phyloP scores from a whole-genome alignment of 345 rosid species.

The Isatis tinctoria region DNA sequence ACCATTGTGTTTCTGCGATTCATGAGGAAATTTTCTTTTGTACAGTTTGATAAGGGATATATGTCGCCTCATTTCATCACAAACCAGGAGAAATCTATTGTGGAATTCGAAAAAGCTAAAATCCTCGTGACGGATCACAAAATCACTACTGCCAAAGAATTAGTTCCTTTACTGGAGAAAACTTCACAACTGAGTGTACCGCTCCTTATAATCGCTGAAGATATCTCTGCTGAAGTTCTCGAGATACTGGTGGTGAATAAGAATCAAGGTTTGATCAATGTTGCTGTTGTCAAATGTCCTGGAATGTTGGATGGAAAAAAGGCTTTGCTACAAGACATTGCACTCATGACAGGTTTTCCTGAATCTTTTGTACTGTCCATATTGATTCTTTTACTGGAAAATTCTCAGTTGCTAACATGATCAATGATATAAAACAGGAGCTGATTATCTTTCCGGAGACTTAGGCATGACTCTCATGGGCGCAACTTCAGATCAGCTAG shows the following conservation, averaged over 20 bases:
- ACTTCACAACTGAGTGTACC: constrained; percentile 73
- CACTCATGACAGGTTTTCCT: constrained; percentile 63
- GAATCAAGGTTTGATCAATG: constrained; percentile 67
- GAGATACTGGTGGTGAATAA: constrained; percentile 73
- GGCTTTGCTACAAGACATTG: constrained; percentile 86
- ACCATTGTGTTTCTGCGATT: background rate
- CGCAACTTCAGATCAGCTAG: constrained; percentile 93
- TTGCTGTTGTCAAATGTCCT: constrained; percentile 81
- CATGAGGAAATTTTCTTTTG: constrained; percentile 13
- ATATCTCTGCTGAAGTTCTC: constrained; percentile 60
- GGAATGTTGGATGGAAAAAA: constrained; percentile 73
- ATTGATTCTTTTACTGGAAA: background rate
- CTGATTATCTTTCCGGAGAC: constrained; percentile 81
- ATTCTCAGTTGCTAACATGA: constrained; percentile 8
- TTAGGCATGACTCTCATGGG: constrained; percentile 52
- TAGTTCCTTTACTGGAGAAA: constrained; percentile 74
- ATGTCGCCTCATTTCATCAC: constrained; percentile 81
- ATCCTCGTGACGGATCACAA: constrained; percentile 75
- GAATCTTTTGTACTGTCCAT: background rate
- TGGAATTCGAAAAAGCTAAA: constrained; percentile 79
- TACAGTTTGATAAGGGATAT: constrained; percentile 80
- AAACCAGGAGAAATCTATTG: constrained; percentile 64
- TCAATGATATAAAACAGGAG: constrained; percentile 43
- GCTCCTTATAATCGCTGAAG: constrained; percentile 73
- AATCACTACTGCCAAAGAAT: constrained; percentile 60